These are phyloP conservation scores for Suhomyces pyralidae DNA, from an alignment of 805 yeast genomes.

Conservation along the genomic window DNA sequence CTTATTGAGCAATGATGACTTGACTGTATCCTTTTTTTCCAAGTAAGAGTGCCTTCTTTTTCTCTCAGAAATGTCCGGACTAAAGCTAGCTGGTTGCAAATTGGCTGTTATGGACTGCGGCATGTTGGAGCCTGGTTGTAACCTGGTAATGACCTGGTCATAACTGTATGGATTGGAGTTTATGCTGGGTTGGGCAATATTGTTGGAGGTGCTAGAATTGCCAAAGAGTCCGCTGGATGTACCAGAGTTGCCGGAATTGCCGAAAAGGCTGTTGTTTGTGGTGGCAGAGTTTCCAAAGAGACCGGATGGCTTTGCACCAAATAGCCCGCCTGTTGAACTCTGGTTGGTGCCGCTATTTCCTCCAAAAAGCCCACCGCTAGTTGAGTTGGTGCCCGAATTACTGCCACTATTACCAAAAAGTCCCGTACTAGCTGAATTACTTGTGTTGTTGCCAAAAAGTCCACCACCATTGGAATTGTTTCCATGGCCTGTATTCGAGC, in stretches of 20 bases:
- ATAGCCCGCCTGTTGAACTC: neutral
- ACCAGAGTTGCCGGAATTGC: constrained; percentile 2
- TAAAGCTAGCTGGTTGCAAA: constrained; percentile 16
- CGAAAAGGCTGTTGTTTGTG: neutral
- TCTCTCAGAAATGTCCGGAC: constrained; percentile 10
- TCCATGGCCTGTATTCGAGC: constrained; percentile 1
- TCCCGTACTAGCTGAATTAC: constrained; percentile 6
- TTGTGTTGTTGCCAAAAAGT: constrained; percentile 8
- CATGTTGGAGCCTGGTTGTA: constrained; percentile 22
- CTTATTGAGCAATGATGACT: constrained; percentile 27
- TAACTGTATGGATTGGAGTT: constrained; percentile 30
- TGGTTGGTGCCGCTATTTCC: neutral
- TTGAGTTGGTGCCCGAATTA: constrained; percentile 1
- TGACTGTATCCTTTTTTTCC: constrained; percentile 12
- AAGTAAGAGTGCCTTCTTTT: constrained; percentile 17
- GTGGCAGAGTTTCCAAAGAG: constrained; percentile 7
- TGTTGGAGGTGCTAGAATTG: constrained; percentile 6
- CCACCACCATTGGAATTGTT: neutral
- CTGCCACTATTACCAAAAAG: constrained; percentile 19
- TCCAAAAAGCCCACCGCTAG: constrained; percentile 27
- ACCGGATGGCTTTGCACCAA: constrained; percentile 7
- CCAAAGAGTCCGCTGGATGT: constrained; percentile 13
- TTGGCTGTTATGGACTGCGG: constrained; percentile 33
- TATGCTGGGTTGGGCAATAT: constrained; percentile 1
- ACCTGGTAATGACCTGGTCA: constrained; percentile 20